Base-by-base conservation (phyloP, 768 basidiomycete species). In the Cubamyces sp. region DNA sequence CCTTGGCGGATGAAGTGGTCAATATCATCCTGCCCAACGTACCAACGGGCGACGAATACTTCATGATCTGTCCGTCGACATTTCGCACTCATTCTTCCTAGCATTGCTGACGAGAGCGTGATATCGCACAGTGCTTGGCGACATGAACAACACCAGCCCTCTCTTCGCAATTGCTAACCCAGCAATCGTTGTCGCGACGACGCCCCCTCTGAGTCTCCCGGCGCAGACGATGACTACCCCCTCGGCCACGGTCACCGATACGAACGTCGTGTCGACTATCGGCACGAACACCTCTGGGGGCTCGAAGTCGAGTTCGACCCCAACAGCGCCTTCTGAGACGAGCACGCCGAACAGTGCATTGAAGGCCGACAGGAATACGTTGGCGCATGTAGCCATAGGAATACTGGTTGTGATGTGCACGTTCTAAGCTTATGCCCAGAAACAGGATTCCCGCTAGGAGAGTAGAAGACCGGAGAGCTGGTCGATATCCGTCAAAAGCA, bases 131-230 rank as follows among this genome's bases (percentile, higher is more conserved):
- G 48, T 49, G 48, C 48, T 49, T 16, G 48, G 48, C 26, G 48
- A 49, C 15, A 49, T 49, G 48, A 49, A 49, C 26, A 49, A 49
- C 48, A 49, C 48, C 7, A 49, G 48, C 26, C 48, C 48, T 12
- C 25, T 49, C 8, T 49, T 49, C 26, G 12, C 48, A 2, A 49
- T 49, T 15, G 14, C 28, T 16, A 49, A 28, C 26, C 14, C 14
- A 4, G 28, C 25, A 12, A 26, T 26, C 48, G 14, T 26, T 0
- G 48, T 11, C 26, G 16, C 28, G 3, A 26, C 48, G 15, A 49
- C 12, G 25, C 48, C 48, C 5, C 48, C 48, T 11, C 19, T 23
- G 3, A 49, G 25, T 9, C 21, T 49, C 5, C 48, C 48, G 6
- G 5, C 48, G 14, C 48, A 49, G 26, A 49, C 48, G 25, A 49